These are phyloP conservation scores for Phytophthora melonis DNA, from an alignment of 352 stramenopile genomes.

Conservation along the genomic window DNA sequence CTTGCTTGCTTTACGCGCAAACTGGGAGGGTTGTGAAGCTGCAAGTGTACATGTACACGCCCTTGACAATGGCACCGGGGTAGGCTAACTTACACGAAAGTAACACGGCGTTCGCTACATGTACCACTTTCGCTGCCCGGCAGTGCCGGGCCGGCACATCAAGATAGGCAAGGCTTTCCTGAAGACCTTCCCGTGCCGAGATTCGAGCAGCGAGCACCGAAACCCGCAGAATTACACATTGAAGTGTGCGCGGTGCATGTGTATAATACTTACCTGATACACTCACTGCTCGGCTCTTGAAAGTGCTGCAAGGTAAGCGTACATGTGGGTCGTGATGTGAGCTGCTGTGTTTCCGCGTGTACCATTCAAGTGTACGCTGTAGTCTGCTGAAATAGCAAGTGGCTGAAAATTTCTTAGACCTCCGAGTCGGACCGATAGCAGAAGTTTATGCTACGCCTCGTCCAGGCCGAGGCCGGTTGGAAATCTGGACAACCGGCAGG, in stretches of 20 bases:
- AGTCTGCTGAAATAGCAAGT: neutral
- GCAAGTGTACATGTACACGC: neutral
- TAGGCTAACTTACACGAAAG: too few relatives aligned
- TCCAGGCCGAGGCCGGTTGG: neutral
- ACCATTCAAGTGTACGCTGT: neutral
- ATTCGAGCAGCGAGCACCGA: neutral
- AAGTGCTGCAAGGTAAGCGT: too few relatives aligned
- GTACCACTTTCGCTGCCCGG: neutral
- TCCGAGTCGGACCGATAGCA: neutral
- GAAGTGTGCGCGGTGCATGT: neutral
- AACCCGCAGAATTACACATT: neutral
- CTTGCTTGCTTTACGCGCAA: neutral
- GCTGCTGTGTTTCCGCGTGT: neutral
- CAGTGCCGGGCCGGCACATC: neutral
- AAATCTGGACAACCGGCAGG: neutral
- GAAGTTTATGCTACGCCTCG: neutral
- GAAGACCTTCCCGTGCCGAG: neutral
- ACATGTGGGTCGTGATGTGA: neutral
- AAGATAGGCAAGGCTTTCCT: neutral
- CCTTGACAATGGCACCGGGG: too few relatives aligned
- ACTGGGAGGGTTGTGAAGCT: neutral
- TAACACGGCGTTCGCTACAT: neutral
- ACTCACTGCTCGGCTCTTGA: too few relatives aligned
- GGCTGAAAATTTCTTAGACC: neutral
- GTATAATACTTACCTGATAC: too few relatives aligned